Base-by-base conservation (phyloP, 1,284 basidiomycete species). In the Ceratobasidium theobromae region DNA sequence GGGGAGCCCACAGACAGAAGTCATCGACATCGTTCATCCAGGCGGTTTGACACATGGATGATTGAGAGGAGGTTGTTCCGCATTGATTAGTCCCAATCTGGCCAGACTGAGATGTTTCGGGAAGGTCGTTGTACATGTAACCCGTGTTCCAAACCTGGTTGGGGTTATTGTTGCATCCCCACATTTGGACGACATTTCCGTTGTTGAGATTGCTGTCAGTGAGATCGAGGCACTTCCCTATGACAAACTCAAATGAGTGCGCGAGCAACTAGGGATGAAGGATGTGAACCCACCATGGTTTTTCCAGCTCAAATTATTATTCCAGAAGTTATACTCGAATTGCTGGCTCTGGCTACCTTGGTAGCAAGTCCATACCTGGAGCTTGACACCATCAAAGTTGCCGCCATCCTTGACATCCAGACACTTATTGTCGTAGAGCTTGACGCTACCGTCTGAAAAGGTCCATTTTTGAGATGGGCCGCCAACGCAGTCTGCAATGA, bases 1-100 rank as follows among this genome's bases (percentile, higher is more conserved):
- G 82, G 40, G 86, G 86, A 1, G 80, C 83, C 73, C 77, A 84
- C 49, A 84, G 53, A 67, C 82, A 85, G 72, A 80, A 89, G 73
- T 89, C 87, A 51, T 83, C 78, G 21, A 84, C 78, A 21, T 82
- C 82, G 74, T 88, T 88, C 27, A 87, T 76, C 78, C 79, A 87
- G 1, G 80, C 82, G 71, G 85, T 86, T 71, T 90, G 89, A 75
- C 88, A 90, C 68, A 76, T 75, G 2, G 85, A 86, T 9, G 77
- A 78, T 74, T 86, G 85, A 73, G 78, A 82, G 28, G 79, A 76
- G n/a, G 75, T 76, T 1, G 81, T 81, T 9, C 84, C 86, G 75
- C 89, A 91, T 60, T 79, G 75, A 73, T 88, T 86, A 18, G 84
- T 85, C n/a, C 86, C 86, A 28, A 79, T 70, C 73, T 88, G 88